A percentile compares a stretch with the other conserved stretches of the same genome.
phyloP scores from a whole-genome alignment of 352 stramenopile species.

The Phytophthora pseudosyringae region DNA sequence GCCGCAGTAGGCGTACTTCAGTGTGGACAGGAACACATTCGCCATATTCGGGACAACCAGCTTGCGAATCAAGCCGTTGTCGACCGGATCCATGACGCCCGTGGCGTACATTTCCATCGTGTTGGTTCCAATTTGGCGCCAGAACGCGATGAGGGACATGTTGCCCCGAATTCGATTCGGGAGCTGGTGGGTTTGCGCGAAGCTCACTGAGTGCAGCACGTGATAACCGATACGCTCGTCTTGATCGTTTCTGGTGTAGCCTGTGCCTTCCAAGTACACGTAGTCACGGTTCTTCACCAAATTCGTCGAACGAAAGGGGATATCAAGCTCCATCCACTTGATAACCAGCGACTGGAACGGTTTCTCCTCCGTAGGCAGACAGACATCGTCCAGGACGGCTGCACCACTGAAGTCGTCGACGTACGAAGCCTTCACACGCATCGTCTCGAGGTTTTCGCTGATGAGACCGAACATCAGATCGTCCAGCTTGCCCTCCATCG shows the following conservation, averaged over 20 bases:
- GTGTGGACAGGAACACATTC: conserved; percentile 14
- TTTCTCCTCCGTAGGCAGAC: conserved; percentile 31
- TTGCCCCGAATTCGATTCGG: conserved; percentile 43
- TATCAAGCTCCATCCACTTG: conserved; percentile 50
- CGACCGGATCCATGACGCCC: conserved; percentile 21
- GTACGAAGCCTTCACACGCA: conserved; percentile 57
- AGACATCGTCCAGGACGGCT: conserved; percentile 42
- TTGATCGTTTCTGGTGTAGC: conserved; percentile 37
- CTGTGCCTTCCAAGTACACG: conserved; percentile 60
- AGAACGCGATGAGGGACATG: conserved; percentile 49
- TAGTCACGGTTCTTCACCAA: conserved; percentile 66
- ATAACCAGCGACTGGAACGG: conserved; percentile 51
- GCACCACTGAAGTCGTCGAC: conserved; percentile 46
- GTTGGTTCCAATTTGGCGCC: conserved; percentile 28
- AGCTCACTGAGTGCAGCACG: conserved; percentile 57
- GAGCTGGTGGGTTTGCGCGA: conserved; percentile 34
- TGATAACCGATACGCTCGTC: conserved; percentile 61
- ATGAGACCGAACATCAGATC: conserved; percentile 60
- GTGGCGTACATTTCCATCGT: conserved; percentile 26
- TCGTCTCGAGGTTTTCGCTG: conserved; percentile 42
- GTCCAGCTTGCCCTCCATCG: conserved; percentile 50
- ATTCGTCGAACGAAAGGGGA: conserved; percentile 31
- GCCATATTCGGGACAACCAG: conserved; percentile 17
- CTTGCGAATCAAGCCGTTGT: conserved; percentile 18
- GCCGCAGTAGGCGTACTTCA: conserved; percentile 37